A percentile compares a stretch with the other conserved stretches of the same genome.
Conservation (phyloP, 805 yeast genomes). For the Cyberlindnera veronae region DNA sequence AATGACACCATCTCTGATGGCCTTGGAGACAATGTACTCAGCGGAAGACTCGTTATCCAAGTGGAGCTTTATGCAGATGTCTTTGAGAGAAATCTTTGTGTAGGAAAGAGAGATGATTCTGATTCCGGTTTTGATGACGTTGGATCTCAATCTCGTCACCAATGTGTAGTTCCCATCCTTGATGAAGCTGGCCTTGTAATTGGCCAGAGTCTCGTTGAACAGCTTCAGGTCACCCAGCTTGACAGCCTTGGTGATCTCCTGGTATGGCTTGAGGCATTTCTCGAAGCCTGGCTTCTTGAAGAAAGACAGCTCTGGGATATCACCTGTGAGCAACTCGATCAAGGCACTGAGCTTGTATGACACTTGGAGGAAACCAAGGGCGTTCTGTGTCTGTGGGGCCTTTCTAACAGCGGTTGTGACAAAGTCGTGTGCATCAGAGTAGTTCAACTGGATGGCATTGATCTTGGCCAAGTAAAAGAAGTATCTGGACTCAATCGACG, state of each 20-base stretch:
- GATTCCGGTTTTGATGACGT: constrained; percentile 96
- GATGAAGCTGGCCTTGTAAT: constrained; percentile 58
- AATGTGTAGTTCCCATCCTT: constrained; percentile 80
- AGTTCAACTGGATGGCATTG: constrained; percentile 87
- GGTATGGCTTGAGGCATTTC: constrained; percentile 71
- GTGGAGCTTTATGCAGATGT: constrained; percentile 87
- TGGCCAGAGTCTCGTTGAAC: constrained; percentile 66
- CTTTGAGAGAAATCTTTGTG: constrained; percentile 86
- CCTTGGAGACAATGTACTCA: constrained; percentile 94
- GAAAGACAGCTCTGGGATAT: constrained; percentile 83
- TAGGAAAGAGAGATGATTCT: constrained; percentile 89
- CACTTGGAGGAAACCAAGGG: constrained; percentile 83
- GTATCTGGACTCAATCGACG: constrained; percentile 88
- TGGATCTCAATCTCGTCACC: constrained; percentile 87
- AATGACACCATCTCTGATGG: constrained; percentile 95
- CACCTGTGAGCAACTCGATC: constrained; percentile 93
- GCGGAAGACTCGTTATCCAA: constrained; percentile 94
- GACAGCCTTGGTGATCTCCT: constrained; percentile 86
- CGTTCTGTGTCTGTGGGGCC: constrained; percentile 85
- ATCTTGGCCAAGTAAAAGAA: constrained; percentile 89
- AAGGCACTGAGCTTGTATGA: constrained; percentile 85
- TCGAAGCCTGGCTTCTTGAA: constrained; percentile 65
- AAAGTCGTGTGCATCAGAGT: constrained; percentile 84
- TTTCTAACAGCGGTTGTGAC: constrained; percentile 94
- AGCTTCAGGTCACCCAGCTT: constrained; percentile 83